Base-by-base conservation (phyloP, 2,329 filamentous ascomycete species). In the Apiospora sp. region DNA sequence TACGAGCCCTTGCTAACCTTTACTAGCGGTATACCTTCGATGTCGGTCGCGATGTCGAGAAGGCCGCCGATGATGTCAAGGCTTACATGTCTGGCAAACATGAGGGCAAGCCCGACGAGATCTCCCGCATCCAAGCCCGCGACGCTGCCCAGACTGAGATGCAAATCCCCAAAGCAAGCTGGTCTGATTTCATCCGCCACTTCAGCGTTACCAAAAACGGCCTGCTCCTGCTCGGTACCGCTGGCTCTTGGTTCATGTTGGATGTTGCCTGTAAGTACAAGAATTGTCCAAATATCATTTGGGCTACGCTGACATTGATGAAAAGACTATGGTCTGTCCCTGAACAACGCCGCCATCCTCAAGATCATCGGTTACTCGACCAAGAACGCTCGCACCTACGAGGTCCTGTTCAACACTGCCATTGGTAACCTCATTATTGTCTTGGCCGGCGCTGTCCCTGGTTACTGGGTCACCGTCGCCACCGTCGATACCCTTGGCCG, bases 381-480 rank as follows among this genome's bases (percentile, higher is more conserved):
- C 46, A 86, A 84, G 12, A 75, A 78, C 75, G 81, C 82, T 51
- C 79, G 87, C 75, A 89, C 93, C 43, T 95, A 95, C 83, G 81
- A 93, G 75, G 87, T 86, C 80, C 87, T 94, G 74, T 91, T 91
- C 85, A 93, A 93, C 83, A 94, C 91, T 10, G 92, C 93, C 69
- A 88, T 94, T 27, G 93, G 93, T 13, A 95, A 96, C 84, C 84
- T 95, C 77, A 94, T 95, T 76, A 88, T 95, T 69, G 91, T 95
- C 76, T 90, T 93, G 73, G 93, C 93, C 4, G 93, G 93, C 72
- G 92, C 93, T 68, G 93, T 95, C 19, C 93, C 93, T 0, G 93
- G 93, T 19, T 95, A 95, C 86, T 95, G 93, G 93, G 88, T 94
- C 22, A 93, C 92, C 0, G 93, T 95, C 7, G 90, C 90, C 1